Evolutionary conservation across 768 basidiomycete genomes (phyloP).

Genomic region (Phylloporus sp.): DNA sequence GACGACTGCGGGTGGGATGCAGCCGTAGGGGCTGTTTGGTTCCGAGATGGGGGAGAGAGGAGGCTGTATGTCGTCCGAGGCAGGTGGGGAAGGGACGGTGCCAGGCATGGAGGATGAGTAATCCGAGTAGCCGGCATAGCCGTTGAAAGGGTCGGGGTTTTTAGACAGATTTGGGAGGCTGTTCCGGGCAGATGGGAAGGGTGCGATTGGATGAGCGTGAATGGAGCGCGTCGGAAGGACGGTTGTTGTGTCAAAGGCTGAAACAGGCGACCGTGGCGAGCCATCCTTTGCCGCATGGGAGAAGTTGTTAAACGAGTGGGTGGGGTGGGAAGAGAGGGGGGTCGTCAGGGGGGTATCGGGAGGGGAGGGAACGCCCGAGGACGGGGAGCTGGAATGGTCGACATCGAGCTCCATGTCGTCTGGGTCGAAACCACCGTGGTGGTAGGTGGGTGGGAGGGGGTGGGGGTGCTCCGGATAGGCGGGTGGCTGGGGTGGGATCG

Average conservation of each 20-base stretch:
- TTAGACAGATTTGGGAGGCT: conserved; percentile 29
- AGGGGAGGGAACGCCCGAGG: conserved; percentile 37
- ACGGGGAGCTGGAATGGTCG: conserved; percentile 56
- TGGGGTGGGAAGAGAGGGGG: conserved; percentile 35
- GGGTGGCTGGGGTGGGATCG: conserved; percentile 31
- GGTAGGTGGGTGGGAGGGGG: conserved; percentile 30
- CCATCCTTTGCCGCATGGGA: conserved; percentile 27
- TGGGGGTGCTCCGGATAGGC: conserved; percentile 25
- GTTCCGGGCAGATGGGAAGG: conserved; percentile 30
- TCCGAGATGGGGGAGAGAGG: conserved; percentile 29
- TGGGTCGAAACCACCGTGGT: conserved; percentile 51
- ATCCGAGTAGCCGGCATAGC: conserved; percentile 65
- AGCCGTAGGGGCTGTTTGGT: conserved; percentile 36
- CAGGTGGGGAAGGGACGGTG: conserved; percentile 37
- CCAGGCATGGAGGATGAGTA: conserved; percentile 64
- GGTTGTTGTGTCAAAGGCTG: conserved; percentile 50
- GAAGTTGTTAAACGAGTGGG: conserved; percentile 31
- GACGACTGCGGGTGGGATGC: conserved; percentile 65
- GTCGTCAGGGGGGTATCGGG: conserved; percentile 45
- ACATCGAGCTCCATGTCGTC: conserved; percentile 81
- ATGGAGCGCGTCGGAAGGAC: conserved; percentile 48
- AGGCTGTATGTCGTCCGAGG: conserved; percentile 27
- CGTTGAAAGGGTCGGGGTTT: conserved; percentile 57
- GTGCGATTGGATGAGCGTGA: conserved; percentile 36
- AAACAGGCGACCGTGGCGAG: conserved; percentile 35